phyloP scores from a whole-genome alignment of 2,329 filamentous ascomycete genomes.

The Cladosporium sp. region DNA sequence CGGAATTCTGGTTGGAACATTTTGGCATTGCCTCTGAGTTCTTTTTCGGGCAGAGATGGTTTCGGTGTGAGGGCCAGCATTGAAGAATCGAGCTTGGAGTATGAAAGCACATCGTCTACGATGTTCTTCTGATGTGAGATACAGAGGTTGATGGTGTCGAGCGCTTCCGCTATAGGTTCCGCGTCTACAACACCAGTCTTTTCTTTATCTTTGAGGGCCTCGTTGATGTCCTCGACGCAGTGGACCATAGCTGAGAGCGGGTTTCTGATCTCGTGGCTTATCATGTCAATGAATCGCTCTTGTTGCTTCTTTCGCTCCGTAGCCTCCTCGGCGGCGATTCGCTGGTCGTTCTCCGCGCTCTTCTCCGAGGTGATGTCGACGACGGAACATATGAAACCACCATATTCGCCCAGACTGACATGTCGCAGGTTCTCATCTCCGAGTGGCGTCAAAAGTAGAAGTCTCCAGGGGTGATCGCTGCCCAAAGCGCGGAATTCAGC shows the following conservation, averaged over 20 bases:
- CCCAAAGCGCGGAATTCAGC: conserved; percentile 47
- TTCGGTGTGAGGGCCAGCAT: conserved; percentile 39
- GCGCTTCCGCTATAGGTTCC: conserved; percentile 12
- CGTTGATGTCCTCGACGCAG: conserved; percentile 47
- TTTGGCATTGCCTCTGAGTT: conserved; percentile 34
- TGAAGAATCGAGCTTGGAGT: conserved; percentile 50
- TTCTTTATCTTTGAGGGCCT: conserved; percentile 29
- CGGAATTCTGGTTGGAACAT: conserved; percentile 39
- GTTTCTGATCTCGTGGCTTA: conserved; percentile 39
- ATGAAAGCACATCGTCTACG: conserved; percentile 51
- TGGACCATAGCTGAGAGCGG: conserved; percentile 44
- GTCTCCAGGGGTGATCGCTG: conserved; percentile 41
- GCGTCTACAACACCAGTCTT: conserved; percentile 23
- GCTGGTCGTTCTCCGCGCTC: conserved; percentile 45
- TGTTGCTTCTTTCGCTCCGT: conserved; percentile 41
- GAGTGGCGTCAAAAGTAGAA: conserved; percentile 47
- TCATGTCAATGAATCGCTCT: conserved; percentile 47
- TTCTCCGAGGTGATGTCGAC: conserved; percentile 52
- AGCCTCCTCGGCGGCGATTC: conserved; percentile 43
- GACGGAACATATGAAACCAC: conserved; percentile 50
- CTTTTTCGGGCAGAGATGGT: conserved; percentile 23
- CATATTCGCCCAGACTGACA: conserved; percentile 37
- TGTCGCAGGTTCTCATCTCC: conserved; percentile 42
- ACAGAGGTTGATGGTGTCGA: conserved; percentile 49
- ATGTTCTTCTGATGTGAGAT: conserved; percentile 52